A percentile compares a stretch with the other conserved stretches of the same genome.
These are phyloP conservation scores for Globisporangium nodosum DNA, from an alignment of 352 stramenopile species.

Conservation along the genomic window DNA sequence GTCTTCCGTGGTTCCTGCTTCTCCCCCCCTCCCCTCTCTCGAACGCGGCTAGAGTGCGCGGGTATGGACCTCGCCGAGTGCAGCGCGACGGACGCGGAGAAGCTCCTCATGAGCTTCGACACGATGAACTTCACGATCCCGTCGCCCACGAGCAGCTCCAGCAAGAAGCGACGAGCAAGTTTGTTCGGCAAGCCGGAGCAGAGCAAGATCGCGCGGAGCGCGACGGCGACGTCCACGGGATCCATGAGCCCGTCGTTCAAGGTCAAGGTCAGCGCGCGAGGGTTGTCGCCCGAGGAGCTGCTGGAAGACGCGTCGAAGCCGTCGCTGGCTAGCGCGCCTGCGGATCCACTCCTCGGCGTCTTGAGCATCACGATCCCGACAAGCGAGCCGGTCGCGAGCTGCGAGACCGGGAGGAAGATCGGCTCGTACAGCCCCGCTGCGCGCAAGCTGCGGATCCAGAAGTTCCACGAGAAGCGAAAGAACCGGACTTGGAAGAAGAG, in stretches of 20 bases:
- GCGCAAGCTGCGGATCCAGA: slow-evolving; percentile 90
- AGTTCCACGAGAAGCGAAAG: slow-evolving; percentile 96
- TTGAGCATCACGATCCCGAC: slow-evolving; percentile 32
- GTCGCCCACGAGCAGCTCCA: slow-evolving; percentile 63
- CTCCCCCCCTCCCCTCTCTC: slow-evolving; percentile 23
- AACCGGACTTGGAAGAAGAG: slow-evolving; percentile 97
- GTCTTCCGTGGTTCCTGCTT: slow-evolving; percentile 14
- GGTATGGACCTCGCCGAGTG: slow-evolving; percentile 28
- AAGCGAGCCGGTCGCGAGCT: slow-evolving; percentile 4
- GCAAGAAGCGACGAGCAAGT: slow-evolving; percentile 28
- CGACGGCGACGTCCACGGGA: slow-evolving; percentile 12
- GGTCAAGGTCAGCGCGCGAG: slow-evolving; percentile 22
- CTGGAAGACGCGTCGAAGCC: slow-evolving; percentile 21
- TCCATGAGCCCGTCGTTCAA: slow-evolving; percentile 29
- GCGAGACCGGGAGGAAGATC: slow-evolving; percentile 64
- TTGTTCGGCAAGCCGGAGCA: slow-evolving; percentile 29
- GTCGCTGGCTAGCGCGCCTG: slow-evolving; percentile 23
- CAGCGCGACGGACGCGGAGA: slow-evolving; percentile 54
- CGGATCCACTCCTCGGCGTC: slow-evolving; percentile 36
- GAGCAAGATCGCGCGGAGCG: slow-evolving; percentile 3
- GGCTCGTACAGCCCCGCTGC: slow-evolving; percentile 94
- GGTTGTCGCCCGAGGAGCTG: slow-evolving; percentile 26
- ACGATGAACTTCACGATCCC: slow-evolving; percentile 83
- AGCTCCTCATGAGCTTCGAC: slow-evolving; percentile 86
- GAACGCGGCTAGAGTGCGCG: slow-evolving; percentile 30